A percentile compares a stretch with the other conserved stretches of the same genome.
phyloP scores from a whole-genome alignment of 1,284 basidiomycete genomes.

The Porodaedalea pini region DNA sequence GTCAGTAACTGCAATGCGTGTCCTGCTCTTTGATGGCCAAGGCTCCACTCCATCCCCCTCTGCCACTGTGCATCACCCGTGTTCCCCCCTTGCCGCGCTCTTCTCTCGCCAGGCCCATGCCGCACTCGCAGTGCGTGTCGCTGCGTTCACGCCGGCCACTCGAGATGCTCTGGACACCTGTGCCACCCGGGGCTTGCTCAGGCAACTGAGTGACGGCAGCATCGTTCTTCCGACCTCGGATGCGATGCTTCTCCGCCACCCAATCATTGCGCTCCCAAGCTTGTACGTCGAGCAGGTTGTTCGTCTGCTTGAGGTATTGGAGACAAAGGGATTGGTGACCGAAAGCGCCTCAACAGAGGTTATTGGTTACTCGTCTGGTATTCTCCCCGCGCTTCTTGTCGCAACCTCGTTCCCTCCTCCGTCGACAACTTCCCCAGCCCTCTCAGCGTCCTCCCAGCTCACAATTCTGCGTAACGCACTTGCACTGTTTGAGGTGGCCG shows the following conservation, averaged over 20 bases:
- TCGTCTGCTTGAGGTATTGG: slow-evolving; percentile 15
- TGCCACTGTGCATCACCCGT: not conserved
- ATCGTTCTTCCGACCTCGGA: slow-evolving; percentile 12
- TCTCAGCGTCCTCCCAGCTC: not conserved
- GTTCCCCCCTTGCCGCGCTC: slow-evolving; percentile 11
- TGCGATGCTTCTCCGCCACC: slow-evolving; percentile 8
- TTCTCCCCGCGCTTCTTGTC: slow-evolving; percentile 19
- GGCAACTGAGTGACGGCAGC: slow-evolving; percentile 2
- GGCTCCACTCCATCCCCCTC: slow-evolving; percentile 11
- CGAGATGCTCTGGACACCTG: slow-evolving; percentile 3
- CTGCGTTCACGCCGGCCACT: not conserved
- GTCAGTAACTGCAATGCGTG: slow-evolving; percentile 16
- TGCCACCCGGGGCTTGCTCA: slow-evolving; percentile 8
- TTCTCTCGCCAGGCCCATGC: slow-evolving; percentile 8
- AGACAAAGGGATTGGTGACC: not conserved
- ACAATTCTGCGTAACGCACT: slow-evolving; percentile 12
- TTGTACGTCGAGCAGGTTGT: slow-evolving; percentile 18
- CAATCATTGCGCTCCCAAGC: slow-evolving; percentile 17
- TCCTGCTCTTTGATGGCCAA: slow-evolving; percentile 21
- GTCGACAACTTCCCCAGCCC: not conserved
- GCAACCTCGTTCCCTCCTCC: slow-evolving; percentile 17
- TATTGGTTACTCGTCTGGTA: slow-evolving; percentile 20
- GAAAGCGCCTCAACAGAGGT: not conserved
- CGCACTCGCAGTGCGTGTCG: slow-evolving; percentile 6
- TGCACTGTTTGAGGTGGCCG: slow-evolving; percentile 12